Base-by-base conservation (phyloP, 1,139 yeast genomes). In the Hansenula lynferdii region DNA sequence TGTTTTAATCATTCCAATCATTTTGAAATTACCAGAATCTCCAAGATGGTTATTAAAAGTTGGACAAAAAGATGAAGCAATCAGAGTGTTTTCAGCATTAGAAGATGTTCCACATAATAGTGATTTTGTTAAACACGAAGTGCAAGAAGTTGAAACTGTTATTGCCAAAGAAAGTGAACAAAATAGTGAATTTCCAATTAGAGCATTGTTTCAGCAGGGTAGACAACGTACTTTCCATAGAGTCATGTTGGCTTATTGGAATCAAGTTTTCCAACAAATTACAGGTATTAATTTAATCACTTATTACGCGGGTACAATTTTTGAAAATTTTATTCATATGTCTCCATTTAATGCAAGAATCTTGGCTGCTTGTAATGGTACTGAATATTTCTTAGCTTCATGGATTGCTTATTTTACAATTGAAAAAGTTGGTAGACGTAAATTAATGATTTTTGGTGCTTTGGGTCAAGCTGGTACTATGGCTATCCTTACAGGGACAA, bases 361-460 rank as follows among this genome's bases (percentile, higher is more conserved):
- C 45, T 62, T 78, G 56, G 83, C 83, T 51, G 85, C 84, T 65
- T 79, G 77, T 27, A 76, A 77, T 51, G 67, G 82, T 15, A 75
- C 83, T 14, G 49, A 80, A 20, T 31, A 31, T 18, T 69, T 77
- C 40, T 75, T 87, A 26, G 69, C 33, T 6, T 31, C 33, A 5
- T 31, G 77, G 49, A 81, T 83, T 34, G 75, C 85, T 3, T 77
- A 75, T 61, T 78, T 76, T 61, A 21, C 25, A 12, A 69, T 82
- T 55, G 92, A 84, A 54, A 68, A 71, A 38, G 60, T 81, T 34
- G 81, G 87, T 59, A 78, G 94, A 69, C 77, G 80, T 70, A 29
- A 29, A 4, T 20, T 29, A 7, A 29, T 29, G 32, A n/a, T 29
- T n/a, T 29, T 20, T 6, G 33, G 71, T 50, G 64, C 69, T 8